Evolutionary conservation across 345 rosid species (phyloP).

Genomic region (Camelina neglecta): DNA sequence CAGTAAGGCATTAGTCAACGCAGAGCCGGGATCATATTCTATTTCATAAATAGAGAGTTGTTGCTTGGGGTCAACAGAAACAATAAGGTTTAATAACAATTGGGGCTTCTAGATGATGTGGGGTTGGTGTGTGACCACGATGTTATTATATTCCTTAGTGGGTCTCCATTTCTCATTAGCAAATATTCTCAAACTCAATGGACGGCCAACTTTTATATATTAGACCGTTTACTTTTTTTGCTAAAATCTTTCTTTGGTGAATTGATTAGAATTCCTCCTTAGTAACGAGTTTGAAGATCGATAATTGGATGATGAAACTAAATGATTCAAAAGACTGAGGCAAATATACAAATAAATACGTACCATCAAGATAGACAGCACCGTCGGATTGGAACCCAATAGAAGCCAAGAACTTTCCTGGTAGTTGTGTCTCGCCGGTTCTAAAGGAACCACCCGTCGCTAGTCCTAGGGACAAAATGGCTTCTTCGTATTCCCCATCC

Average conservation of each 20-base stretch:
- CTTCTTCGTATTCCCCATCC: conserved; percentile 39
- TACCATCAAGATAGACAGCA: conserved; percentile 87
- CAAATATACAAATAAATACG: conserved; percentile 6
- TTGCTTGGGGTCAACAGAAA: neutral
- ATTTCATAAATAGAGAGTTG: conserved; percentile 2
- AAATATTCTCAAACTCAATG: neutral
- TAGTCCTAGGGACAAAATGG: conserved; percentile 64
- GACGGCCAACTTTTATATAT: neutral
- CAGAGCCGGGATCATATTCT: neutral
- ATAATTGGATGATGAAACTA: neutral
- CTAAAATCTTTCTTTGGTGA: neutral
- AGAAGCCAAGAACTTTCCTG: conserved; percentile 84
- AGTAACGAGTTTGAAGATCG: neutral
- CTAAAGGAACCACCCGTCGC: conserved; percentile 63
- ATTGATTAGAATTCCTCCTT: neutral
- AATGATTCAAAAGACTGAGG: neutral
- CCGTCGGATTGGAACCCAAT: conserved; percentile 90
- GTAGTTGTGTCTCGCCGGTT: conserved; percentile 50
- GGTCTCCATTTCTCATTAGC: conserved; percentile 41
- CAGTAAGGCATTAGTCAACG: conserved; percentile 10
- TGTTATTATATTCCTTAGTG: conserved; percentile 40
- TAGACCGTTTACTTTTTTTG: neutral
- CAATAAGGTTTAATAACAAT: neutral
- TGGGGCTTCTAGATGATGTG: neutral
- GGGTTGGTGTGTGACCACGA: conserved; percentile 12